A percentile compares a stretch with the other conserved stretches of the same genome.
Conservation (phyloP, 345 rosid species). For the Rhodamnia rubescens region DNA sequence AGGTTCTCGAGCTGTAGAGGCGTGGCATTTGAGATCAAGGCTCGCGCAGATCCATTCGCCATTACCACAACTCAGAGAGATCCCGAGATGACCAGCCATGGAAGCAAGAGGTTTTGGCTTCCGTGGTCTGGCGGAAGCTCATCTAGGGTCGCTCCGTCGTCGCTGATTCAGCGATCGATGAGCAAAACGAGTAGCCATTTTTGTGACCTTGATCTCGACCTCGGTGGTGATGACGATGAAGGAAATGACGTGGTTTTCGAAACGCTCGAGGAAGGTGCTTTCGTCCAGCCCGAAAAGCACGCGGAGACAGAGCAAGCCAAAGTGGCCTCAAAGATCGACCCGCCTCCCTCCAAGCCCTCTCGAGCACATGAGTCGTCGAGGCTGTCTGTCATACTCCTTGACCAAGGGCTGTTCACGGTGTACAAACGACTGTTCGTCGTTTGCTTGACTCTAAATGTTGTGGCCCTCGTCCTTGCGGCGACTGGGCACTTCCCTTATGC, state of each 20-base stretch:
- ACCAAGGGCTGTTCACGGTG: constrained; percentile 71
- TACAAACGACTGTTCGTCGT: constrained; percentile 60
- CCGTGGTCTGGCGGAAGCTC: constrained; percentile 28
- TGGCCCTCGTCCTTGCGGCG: constrained; percentile 45
- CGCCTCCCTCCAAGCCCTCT: constrained; percentile 25
- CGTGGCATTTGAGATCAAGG: constrained; percentile 55
- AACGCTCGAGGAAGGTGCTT: constrained; percentile 29
- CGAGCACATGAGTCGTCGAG: constrained; percentile 37
- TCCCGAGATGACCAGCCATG: not conserved
- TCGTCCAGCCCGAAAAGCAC: not conserved
- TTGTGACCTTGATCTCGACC: constrained; percentile 46
- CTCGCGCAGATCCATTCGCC: constrained; percentile 38
- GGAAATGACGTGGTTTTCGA: constrained; percentile 1
- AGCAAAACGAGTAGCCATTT: constrained; percentile 66
- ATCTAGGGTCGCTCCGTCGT: constrained; percentile 23
- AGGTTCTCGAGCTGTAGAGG: constrained; percentile 70
- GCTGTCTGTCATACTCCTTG: constrained; percentile 57
- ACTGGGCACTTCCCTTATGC: constrained; percentile 55
- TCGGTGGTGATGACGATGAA: constrained; percentile 8
- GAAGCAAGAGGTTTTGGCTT: constrained; percentile 16
- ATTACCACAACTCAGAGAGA: constrained; percentile 1
- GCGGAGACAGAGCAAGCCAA: constrained; percentile 4
- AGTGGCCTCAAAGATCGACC: constrained; percentile 15
- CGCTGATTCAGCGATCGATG: constrained; percentile 21
- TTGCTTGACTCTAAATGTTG: constrained; percentile 30